These are phyloP conservation scores for Triticum turgidum DNA, from an alignment of 176 grass and related monocot genomes.

Conservation along the genomic window DNA sequence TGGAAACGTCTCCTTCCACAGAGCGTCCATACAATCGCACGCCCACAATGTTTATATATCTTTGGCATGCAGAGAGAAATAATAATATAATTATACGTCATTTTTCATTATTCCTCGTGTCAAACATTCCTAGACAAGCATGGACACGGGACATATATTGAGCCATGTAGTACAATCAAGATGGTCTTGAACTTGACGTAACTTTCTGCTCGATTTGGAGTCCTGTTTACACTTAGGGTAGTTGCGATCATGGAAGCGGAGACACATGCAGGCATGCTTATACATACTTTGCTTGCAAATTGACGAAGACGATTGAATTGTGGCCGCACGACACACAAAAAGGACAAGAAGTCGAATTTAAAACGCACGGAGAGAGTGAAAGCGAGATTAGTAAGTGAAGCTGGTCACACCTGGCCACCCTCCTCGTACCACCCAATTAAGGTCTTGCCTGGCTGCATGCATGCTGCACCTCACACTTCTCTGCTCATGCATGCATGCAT, in stretches of 20 bases:
- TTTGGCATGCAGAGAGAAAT: too few relatives aligned
- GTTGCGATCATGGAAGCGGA: neutral
- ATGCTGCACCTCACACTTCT: conserved; percentile 12
- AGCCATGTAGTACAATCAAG: neutral
- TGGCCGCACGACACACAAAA: neutral
- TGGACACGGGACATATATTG: too few relatives aligned
- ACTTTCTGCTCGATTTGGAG: neutral
- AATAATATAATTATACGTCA: too few relatives aligned
- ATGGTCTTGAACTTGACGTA: neutral
- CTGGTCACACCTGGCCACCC: neutral
- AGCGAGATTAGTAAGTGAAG: neutral
- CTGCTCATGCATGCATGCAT: neutral
- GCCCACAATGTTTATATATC: too few relatives aligned
- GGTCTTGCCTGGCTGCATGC: neutral
- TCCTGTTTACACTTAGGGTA: neutral
- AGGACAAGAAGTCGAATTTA: neutral
- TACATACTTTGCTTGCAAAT: neutral
- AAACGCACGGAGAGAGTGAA: neutral
- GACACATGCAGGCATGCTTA: too few relatives aligned
- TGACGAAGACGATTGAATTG: neutral
- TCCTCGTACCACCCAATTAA: conserved; percentile 13
- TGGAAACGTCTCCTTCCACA: too few relatives aligned
- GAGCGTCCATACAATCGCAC: too few relatives aligned
- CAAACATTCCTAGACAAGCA: too few relatives aligned
- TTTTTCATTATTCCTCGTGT: too few relatives aligned